Evolutionary conservation across 2,329 filamentous ascomycete species (phyloP).

Genomic region (Diaporthe helianthi): DNA sequence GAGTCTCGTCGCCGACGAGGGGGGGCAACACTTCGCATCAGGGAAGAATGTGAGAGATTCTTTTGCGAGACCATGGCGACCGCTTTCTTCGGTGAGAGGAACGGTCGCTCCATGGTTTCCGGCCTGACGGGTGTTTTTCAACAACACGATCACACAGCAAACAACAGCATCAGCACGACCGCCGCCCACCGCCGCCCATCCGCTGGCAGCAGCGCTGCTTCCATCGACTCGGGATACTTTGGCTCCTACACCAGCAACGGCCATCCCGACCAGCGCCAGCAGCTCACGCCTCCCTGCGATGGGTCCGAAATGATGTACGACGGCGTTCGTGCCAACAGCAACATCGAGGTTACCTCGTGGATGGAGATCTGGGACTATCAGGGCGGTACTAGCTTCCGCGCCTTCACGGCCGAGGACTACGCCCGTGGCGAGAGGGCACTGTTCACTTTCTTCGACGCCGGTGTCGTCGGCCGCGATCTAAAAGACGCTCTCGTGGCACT

Average conservation of each 20-base stretch:
- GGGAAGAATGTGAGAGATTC: constrained; percentile 99
- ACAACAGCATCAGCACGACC: background rate
- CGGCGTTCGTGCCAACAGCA: constrained; percentile 40
- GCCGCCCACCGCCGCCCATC: constrained; percentile 30
- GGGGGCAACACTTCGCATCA: constrained; percentile 96
- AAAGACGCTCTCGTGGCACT: constrained; percentile 93
- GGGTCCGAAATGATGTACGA: constrained; percentile 38
- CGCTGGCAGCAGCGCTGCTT: constrained; percentile 27
- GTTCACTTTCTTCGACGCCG: constrained; percentile 85
- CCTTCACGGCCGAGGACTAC: constrained; percentile 75
- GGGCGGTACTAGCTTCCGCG: constrained; percentile 83
- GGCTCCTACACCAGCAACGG: constrained; percentile 37
- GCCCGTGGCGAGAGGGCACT: constrained; percentile 67
- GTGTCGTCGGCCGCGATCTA: constrained; percentile 75
- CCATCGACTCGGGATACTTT: constrained; percentile 35
- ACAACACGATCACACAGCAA: constrained; percentile 37
- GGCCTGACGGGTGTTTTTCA: constrained; percentile 80
- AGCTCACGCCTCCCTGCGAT: constrained; percentile 57
- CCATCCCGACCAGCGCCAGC: constrained; percentile 37
- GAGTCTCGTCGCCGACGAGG: constrained; percentile 66
- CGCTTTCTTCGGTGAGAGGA: constrained; percentile 97
- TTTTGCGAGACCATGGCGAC: constrained; percentile 95
- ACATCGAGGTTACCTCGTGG: constrained; percentile 63
- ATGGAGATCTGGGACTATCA: constrained; percentile 87
- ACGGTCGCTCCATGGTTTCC: constrained; percentile 77